Evolutionary conservation across 2,329 filamentous ascomycete genomes (phyloP).

Genomic region (Grosmannia serpens): DNA sequence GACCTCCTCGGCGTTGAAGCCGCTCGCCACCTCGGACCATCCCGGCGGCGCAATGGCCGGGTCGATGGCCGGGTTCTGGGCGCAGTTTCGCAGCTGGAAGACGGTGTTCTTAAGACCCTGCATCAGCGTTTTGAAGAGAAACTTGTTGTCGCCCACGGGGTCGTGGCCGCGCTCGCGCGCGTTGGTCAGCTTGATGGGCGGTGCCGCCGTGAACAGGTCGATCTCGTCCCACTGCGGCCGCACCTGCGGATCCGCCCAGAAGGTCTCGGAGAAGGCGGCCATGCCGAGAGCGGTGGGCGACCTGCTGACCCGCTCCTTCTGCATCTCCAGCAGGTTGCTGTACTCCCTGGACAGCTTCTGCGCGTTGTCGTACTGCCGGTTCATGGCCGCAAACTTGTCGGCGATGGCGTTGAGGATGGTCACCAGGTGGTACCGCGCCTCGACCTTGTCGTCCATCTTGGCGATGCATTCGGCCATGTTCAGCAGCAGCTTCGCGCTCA

Average conservation of each 20-base stretch:
- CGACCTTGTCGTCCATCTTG: slow-evolving; percentile 82
- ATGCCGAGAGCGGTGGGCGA: slow-evolving; percentile 31
- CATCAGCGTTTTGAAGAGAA: slow-evolving; percentile 91
- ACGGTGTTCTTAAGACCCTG: slow-evolving; percentile 95
- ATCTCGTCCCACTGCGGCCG: slow-evolving; percentile 95
- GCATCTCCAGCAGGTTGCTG: slow-evolving; percentile 63
- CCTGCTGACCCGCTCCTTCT: slow-evolving; percentile 20
- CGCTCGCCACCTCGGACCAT: slow-evolving; percentile 92
- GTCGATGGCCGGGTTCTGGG: slow-evolving; percentile 63
- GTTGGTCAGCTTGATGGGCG: slow-evolving; percentile 91
- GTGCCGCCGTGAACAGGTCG: slow-evolving; percentile 81
- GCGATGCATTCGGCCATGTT: slow-evolving; percentile 99
- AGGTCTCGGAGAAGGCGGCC: slow-evolving; percentile 55
- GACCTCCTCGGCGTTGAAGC: slow-evolving; percentile 95
- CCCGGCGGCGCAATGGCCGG: slow-evolving; percentile 68
- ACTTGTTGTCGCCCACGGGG: slow-evolving; percentile 93
- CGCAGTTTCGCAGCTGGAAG: slow-evolving; percentile 86
- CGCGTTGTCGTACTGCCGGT: slow-evolving; percentile 86
- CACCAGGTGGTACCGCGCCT: slow-evolving; percentile 89
- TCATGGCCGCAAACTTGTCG: slow-evolving; percentile 98
- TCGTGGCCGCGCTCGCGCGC: slow-evolving; percentile 80
- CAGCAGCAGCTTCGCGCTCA: slow-evolving; percentile 92
- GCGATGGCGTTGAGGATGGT: slow-evolving; percentile 97
- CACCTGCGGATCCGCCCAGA: slow-evolving; percentile 68
- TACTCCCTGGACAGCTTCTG: slow-evolving; percentile 91